Conservation (phyloP, 768 basidiomycete genomes). For the Lactifluus piperatus region DNA sequence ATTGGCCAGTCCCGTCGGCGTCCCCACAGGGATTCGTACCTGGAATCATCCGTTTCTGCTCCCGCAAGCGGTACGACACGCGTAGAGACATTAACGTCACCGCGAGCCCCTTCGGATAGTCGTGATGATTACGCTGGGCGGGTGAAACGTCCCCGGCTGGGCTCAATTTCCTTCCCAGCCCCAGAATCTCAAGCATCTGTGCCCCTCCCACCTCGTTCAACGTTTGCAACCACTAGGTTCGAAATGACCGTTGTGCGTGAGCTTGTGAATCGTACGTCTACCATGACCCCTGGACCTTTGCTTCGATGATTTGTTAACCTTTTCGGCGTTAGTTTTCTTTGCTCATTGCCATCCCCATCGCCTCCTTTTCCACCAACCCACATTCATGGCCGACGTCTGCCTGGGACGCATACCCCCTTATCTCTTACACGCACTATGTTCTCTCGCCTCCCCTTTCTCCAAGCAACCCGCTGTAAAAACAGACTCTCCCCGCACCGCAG, state of each 20-base stretch:
- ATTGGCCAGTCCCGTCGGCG: slow-evolving; percentile 13
- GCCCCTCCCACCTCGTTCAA: neutral
- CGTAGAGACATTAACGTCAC: slow-evolving; percentile 6
- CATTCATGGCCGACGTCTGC: slow-evolving; percentile 58
- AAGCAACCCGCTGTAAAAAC: slow-evolving; percentile 55
- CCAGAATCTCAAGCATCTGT: neutral
- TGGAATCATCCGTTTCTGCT: slow-evolving; percentile 6
- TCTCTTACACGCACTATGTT: slow-evolving; percentile 67
- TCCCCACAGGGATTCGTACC: neutral
- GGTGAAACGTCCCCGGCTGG: slow-evolving; percentile 8
- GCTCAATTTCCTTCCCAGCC: slow-evolving; percentile 1
- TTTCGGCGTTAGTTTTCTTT: slow-evolving; percentile 54
- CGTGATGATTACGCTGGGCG: slow-evolving; percentile 18
- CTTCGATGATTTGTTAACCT: slow-evolving; percentile 1
- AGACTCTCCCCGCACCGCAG: slow-evolving; percentile 32
- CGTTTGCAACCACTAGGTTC: slow-evolving; percentile 9
- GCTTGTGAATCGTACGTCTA: slow-evolving; percentile 17
- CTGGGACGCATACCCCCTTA: slow-evolving; percentile 60
- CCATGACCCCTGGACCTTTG: neutral
- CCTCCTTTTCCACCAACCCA: slow-evolving; percentile 70
- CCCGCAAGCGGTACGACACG: neutral
- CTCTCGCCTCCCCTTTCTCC: slow-evolving; percentile 69
- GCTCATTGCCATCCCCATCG: slow-evolving; percentile 73
- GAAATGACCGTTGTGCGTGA: slow-evolving; percentile 20
- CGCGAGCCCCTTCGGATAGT: slow-evolving; percentile 24